Evolutionary conservation across 768 basidiomycete genomes (phyloP), one percentile per base, ranked within the genome.

Genomic region (Mycena albidolilacea): DNA sequence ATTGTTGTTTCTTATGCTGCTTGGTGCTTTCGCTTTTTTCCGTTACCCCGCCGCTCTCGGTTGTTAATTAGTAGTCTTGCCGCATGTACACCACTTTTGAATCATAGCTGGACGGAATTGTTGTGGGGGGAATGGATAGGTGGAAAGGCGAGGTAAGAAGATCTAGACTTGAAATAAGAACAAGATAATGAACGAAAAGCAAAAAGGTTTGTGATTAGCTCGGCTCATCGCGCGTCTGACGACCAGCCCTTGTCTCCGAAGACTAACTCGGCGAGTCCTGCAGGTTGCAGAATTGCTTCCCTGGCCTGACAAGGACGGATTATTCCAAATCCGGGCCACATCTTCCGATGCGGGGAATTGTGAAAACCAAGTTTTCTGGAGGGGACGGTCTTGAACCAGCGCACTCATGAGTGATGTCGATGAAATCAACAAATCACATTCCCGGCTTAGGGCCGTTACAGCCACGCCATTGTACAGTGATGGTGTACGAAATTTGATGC

Each of bases 381-480:
- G 94, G 93, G 92, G 92, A 91, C 90, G 88, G 93, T 88, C 92
- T 95, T 92, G 94, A 95, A 94, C 92, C 91, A 93, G 94, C 93
- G 94, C 94, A 90, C 94, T 88, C 82, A 85, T 87, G 89, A 84
- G 82, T 77, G 81, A 55, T 75, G 81, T 89, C 92, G 90, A 89
- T 93, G 84, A 84, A 72, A 82, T 82, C 83, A 87, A 89, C 87
- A 89, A 87, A 84, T 84, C 90, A 85, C 93, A 95, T 94, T 91
- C 94, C 94, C 90, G 86, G 86, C 78, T 92, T 86, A 84, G 89
- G 92, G 92, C 93, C 94, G 77, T 82, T 89, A 95, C 93, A 95
- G 88, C 94, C 93, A 85, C 90, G 80, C 93, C 88, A 94, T 79
- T 75, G 79, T 77, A 75, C 80, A 65, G 41, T 83, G 67, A 65